These are phyloP conservation scores for Dactylonectria estremocensis DNA, from an alignment of 2,329 filamentous ascomycete genomes.

Conservation along the genomic window DNA sequence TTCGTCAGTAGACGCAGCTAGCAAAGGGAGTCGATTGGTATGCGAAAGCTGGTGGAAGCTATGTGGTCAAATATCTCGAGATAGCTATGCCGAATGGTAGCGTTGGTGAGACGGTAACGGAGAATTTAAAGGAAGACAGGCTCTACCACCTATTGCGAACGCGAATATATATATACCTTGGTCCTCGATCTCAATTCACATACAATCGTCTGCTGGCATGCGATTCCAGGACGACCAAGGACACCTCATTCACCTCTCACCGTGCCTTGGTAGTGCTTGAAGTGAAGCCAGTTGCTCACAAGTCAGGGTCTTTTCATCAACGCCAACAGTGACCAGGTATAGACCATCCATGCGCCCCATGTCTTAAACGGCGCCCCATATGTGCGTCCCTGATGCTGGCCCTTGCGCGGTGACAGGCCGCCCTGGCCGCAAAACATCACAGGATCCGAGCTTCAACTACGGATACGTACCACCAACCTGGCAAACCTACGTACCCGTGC, in stretches of 20 bases:
- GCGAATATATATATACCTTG: constrained; percentile 14
- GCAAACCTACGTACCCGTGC: not conserved
- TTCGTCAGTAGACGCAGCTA: not conserved
- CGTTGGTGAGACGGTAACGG: not conserved
- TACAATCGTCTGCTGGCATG: not conserved
- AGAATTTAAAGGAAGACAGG: not conserved
- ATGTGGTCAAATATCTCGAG: constrained; percentile 19
- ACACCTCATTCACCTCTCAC: not conserved
- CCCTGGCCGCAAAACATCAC: constrained; percentile 6
- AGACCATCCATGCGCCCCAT: not conserved
- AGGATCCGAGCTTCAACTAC: constrained; percentile 2
- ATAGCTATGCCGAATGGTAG: not conserved
- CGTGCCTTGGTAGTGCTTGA: not conserved
- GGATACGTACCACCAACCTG: not conserved
- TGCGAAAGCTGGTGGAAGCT: constrained; percentile 4
- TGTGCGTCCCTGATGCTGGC: constrained; percentile 20
- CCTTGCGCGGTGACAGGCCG: constrained; percentile 19
- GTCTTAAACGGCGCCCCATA: constrained; percentile 11
- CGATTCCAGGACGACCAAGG: not conserved
- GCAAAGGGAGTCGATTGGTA: constrained; percentile 18
- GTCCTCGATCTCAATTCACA: not conserved
- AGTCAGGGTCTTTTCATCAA: not conserved
- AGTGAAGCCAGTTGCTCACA: not conserved
- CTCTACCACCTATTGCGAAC: not conserved
- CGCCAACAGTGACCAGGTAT: not conserved